Conservation (phyloP, 73 alveolate species). For the Paramecium tetraurelia region DNA sequence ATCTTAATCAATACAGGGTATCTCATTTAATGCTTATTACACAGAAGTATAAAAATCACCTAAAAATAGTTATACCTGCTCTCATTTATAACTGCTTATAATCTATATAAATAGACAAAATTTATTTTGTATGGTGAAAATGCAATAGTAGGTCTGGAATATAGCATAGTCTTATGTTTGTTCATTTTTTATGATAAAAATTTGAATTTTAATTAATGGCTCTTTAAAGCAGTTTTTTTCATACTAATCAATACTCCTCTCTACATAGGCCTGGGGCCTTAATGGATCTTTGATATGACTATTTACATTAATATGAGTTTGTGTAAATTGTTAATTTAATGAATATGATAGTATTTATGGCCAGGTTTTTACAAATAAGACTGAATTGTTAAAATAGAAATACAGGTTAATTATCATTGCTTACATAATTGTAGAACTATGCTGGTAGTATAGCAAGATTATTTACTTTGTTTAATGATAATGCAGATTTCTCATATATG, state of each 20-base stretch:
- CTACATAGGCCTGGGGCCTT: not conserved
- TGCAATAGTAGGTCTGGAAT: not conserved
- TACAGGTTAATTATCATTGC: conserved; percentile 26
- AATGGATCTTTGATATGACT: not conserved
- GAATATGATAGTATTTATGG: not conserved
- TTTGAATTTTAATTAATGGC: not conserved
- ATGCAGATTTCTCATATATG: not conserved
- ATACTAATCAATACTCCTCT: not conserved
- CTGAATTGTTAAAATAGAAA: not conserved
- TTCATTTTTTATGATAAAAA: not conserved
- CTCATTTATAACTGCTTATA: not conserved
- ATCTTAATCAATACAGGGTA: not conserved
- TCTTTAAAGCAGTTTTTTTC: not conserved
- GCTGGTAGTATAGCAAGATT: not conserved
- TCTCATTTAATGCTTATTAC: conserved; percentile 18
- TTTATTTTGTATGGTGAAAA: not conserved
- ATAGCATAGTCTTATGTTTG: not conserved
- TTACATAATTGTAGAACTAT: not conserved
- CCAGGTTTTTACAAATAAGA: not conserved
- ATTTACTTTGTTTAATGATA: not conserved
- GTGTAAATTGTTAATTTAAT: not conserved
- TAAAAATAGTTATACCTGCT: not conserved
- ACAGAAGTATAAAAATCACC: not conserved
- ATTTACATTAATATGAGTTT: conserved; percentile 28
- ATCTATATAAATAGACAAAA: not conserved